These are phyloP conservation scores for Brassica hybrid DNA, from an alignment of 441 rosid genomes.

Conservation along the genomic window DNA sequence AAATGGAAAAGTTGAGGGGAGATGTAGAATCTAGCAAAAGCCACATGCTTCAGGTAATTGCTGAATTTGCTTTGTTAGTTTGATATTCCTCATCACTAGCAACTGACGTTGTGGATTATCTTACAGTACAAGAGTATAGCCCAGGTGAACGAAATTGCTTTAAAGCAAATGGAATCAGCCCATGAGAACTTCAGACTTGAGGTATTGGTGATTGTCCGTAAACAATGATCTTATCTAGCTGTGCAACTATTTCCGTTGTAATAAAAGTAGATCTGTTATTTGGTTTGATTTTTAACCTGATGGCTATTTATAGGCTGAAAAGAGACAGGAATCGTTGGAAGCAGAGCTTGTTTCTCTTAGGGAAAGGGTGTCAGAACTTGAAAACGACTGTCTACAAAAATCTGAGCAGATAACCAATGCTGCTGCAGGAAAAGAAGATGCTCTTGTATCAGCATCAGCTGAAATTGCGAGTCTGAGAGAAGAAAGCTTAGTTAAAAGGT, in stretches of 20 bases:
- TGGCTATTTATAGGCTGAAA: slow-evolving; percentile 63
- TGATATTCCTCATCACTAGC: slow-evolving; percentile 12
- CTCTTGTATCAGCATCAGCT: slow-evolving; percentile 64
- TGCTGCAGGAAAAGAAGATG: slow-evolving; percentile 73
- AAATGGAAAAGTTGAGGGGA: slow-evolving; percentile 73
- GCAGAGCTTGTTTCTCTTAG: slow-evolving; percentile 75
- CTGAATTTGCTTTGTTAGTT: slow-evolving; percentile 24
- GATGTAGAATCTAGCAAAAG: slow-evolving; percentile 83
- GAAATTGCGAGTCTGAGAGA: slow-evolving; percentile 79
- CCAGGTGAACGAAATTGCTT: slow-evolving; percentile 86
- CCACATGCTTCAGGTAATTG: slow-evolving; percentile 94
- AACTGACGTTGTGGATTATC: slow-evolving; percentile 33
- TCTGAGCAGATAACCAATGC: slow-evolving; percentile 74
- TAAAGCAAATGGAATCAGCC: slow-evolving; percentile 92
- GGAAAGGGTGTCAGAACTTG: slow-evolving; percentile 77
- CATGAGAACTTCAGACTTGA: slow-evolving; percentile 84
- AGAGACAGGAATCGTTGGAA: slow-evolving; percentile 70
- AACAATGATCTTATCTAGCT: slow-evolving; percentile 16
- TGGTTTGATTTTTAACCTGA: slow-evolving; percentile 17
- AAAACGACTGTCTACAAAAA: slow-evolving; percentile 68
- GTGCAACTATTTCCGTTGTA: slow-evolving; percentile 19
- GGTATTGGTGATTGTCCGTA: slow-evolving; percentile 52
- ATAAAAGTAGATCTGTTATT: slow-evolving; percentile 24
- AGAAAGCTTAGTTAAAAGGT: slow-evolving; percentile 73
- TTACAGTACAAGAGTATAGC: slow-evolving; percentile 96